Percentiles rank a stretch among this genome's conserved stretches.
Conservation (phyloP, 2,329 filamentous ascomycete genomes). For the Sclerotinia nivalis region DNA sequence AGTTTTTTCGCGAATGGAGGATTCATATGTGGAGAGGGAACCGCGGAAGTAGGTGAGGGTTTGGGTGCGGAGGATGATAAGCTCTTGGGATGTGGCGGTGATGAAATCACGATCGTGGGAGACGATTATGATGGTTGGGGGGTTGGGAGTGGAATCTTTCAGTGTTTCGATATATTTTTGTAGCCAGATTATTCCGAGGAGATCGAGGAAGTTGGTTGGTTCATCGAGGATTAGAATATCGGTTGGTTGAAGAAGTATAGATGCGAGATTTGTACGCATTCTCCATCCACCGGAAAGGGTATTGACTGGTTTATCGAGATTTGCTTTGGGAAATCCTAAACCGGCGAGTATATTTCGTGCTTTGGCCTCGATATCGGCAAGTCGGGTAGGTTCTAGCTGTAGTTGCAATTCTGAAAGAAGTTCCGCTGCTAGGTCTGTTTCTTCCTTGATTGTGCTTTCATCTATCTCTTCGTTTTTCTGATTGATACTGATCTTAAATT, state of each 20-base stretch:
- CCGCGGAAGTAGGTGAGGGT: constrained; percentile 73
- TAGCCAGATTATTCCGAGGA: constrained; percentile 83
- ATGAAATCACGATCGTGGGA: constrained; percentile 85
- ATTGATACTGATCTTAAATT: constrained; percentile 42
- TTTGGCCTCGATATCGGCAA: constrained; percentile 63
- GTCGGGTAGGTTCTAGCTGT: constrained; percentile 64
- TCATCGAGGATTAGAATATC: constrained; percentile 83
- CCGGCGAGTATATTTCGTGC: constrained; percentile 61
- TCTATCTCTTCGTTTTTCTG: constrained; percentile 59
- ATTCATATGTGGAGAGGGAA: constrained; percentile 70
- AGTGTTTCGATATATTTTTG: constrained; percentile 67
- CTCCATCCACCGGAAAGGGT: constrained; percentile 77
- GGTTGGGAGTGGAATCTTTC: constrained; percentile 51
- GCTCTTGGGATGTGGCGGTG: constrained; percentile 71
- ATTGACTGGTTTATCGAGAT: constrained; percentile 59
- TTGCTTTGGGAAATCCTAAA: constrained; percentile 63
- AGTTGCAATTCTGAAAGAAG: constrained; percentile 69
- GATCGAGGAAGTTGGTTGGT: constrained; percentile 83
- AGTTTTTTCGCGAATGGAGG: constrained; percentile 65
- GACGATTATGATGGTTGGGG: constrained; percentile 72
- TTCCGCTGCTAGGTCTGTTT: constrained; percentile 69
- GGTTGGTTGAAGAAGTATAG: constrained; percentile 67
- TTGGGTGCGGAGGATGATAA: constrained; percentile 74
- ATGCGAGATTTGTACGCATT: constrained; percentile 67
- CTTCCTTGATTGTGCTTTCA: constrained; percentile 56